Percentiles rank a stretch among this genome's conserved stretches.
Evolutionary conservation across 2,329 filamentous ascomycete species (phyloP).

Genomic region (Raffaelea arxii): DNA sequence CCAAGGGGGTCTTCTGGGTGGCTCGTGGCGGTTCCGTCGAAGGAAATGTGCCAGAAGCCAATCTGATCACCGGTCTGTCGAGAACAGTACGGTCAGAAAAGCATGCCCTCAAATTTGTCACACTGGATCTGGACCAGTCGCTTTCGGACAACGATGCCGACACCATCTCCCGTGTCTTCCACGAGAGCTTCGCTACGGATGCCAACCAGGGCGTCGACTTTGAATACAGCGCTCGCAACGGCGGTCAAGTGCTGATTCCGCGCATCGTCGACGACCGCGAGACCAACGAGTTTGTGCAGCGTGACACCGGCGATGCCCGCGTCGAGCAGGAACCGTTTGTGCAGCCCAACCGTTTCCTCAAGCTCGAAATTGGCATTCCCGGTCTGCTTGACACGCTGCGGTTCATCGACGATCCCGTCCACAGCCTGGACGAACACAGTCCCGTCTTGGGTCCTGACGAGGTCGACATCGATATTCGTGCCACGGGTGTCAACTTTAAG

Average conservation of each 20-base stretch:
- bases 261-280: slow-evolving; percentile 5
- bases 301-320: background rate
- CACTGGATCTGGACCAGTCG: slow-evolving; percentile 19
- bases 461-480: slow-evolving; percentile 18
- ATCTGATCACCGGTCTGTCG: background rate
- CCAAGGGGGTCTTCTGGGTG: background rate
- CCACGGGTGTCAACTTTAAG: slow-evolving; percentile 21
- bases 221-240: background rate
- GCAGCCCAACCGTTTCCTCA: slow-evolving; percentile 12
- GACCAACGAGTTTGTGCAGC: slow-evolving; percentile 3
- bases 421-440: background rate
- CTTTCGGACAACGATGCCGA: slow-evolving; percentile 13
- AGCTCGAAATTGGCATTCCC: slow-evolving; percentile 13
- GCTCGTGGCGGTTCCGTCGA: background rate
- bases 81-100: background rate
- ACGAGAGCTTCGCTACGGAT: background rate
- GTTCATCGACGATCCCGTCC: slow-evolving; percentile 12
- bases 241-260: background rate
- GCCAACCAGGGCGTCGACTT: background rate
- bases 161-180: background rate
- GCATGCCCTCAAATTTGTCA: slow-evolving; percentile 19
- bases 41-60: background rate
- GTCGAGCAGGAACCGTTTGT: slow-evolving; percentile 4
- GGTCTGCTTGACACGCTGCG: slow-evolving; percentile 18
- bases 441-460: slow-evolving; percentile 8